Percentiles rank a stretch among this genome's conserved stretches.
These are phyloP conservation scores for Chaetomium tenue DNA, from an alignment of 495 filamentous ascomycete species.

Conservation along the genomic window DNA sequence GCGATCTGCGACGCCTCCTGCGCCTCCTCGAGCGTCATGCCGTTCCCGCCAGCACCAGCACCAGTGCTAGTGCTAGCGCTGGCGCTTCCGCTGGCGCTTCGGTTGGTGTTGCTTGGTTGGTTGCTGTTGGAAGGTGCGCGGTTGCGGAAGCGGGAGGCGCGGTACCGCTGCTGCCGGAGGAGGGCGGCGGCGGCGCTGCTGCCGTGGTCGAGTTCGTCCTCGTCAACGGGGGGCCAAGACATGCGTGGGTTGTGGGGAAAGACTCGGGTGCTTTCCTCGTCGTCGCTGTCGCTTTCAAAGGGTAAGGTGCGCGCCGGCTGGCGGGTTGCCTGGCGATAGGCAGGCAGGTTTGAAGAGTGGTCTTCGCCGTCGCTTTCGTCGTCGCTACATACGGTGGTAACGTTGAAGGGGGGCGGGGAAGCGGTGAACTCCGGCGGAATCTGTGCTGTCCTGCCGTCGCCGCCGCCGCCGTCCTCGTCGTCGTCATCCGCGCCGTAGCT, in stretches of 20 bases:
- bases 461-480: conserved; percentile 45
- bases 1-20: conserved; percentile 54
- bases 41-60: conserved; percentile 23
- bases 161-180: not conserved
- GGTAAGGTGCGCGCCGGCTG: conserved; percentile 52
- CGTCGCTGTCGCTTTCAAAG: conserved; percentile 47
- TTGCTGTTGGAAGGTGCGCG: not conserved
- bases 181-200: not conserved
- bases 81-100: not conserved
- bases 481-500: conserved; percentile 33
- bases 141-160: not conserved
- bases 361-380: conserved; percentile 47
- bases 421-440: conserved; percentile 53
- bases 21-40: conserved; percentile 47
- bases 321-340: conserved; percentile 34
- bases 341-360: conserved; percentile 16
- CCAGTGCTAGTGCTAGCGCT: not conserved
- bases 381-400: conserved; percentile 55
- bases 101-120: not conserved
- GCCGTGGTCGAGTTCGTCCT: not conserved
- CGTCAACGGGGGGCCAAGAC: conserved; percentile 23
- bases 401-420: conserved; percentile 42
- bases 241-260: conserved; percentile 13
- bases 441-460: conserved; percentile 51
- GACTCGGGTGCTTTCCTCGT: conserved; percentile 34